phyloP scores from a whole-genome alignment of 2,329 filamentous ascomycete genomes.

The Teratosphaeria nubilosa region DNA sequence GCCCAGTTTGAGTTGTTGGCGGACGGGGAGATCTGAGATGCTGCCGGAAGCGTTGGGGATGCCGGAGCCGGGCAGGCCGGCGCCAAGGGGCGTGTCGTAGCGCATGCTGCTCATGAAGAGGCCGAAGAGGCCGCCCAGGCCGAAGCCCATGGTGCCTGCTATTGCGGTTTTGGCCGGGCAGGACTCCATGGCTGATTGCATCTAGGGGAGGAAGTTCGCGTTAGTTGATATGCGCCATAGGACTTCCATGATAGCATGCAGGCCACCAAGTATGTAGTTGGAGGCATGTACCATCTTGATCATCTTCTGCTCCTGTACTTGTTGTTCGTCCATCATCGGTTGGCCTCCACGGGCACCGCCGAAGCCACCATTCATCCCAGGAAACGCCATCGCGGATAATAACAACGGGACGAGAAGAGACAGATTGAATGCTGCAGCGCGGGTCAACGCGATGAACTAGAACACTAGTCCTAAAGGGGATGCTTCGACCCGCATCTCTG shows the following conservation, averaged over 20 bases:
- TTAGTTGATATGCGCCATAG: not conserved
- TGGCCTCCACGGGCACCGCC: constrained; percentile 3
- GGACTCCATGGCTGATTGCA: constrained; percentile 80
- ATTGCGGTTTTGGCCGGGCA: constrained; percentile 82
- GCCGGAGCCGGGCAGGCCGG: constrained; percentile 25
- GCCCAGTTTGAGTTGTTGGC: constrained; percentile 72
- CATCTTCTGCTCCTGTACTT: constrained; percentile 38
- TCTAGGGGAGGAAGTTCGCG: constrained; percentile 37
- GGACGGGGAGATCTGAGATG: constrained; percentile 59
- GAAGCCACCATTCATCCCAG: constrained; percentile 11
- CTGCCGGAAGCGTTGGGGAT: constrained; percentile 35
- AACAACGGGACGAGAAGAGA: not conserved
- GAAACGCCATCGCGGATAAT: constrained; percentile 32
- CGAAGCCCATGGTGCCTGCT: constrained; percentile 88
- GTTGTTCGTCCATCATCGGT: constrained; percentile 20
- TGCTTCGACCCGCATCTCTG: not conserved
- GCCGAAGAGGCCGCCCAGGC: constrained; percentile 84
- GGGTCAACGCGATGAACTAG: not conserved
- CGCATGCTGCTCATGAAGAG: constrained; percentile 99
- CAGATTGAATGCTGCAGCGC: not conserved
- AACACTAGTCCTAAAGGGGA: not conserved
- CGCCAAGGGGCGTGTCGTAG: constrained; percentile 82
- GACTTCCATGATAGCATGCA: not conserved
- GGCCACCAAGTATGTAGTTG: not conserved
- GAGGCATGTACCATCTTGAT: constrained; percentile 31